phyloP scores from a whole-genome alignment of 768 basidiomycete genomes.

The Rhizopogon vulgaris region DNA sequence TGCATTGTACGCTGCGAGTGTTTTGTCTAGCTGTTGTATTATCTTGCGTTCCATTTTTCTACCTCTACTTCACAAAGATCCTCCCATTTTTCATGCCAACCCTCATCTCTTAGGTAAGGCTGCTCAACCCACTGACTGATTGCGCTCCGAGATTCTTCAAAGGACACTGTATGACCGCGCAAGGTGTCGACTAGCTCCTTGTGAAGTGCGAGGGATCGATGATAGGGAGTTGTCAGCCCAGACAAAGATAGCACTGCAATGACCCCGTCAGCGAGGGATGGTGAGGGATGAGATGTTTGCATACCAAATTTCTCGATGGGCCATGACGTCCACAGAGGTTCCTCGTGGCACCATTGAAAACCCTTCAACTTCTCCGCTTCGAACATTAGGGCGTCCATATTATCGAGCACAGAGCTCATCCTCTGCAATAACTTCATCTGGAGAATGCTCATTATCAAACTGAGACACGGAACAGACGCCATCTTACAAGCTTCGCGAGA shows the following conservation, averaged over 20 bases:
- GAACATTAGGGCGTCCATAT: conserved; percentile 52
- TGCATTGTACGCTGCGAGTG: conserved; percentile 7
- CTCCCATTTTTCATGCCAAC: conserved; percentile 74
- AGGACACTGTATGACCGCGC: conserved; percentile 60
- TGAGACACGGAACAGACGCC: neutral
- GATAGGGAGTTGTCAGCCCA: conserved; percentile 55
- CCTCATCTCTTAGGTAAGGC: conserved; percentile 55
- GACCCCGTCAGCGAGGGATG: neutral
- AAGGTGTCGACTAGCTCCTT: conserved; percentile 49
- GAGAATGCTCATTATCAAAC: neutral
- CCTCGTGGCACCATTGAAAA: conserved; percentile 60
- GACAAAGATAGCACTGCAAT: conserved; percentile 50
- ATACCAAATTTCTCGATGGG: conserved; percentile 72
- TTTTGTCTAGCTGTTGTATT: conserved; percentile 12
- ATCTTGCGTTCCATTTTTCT: conserved; percentile 54
- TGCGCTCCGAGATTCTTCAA: conserved; percentile 59
- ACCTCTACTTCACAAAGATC: conserved; percentile 74
- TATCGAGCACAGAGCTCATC: conserved; percentile 59
- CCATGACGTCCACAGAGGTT: conserved; percentile 82
- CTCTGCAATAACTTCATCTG: conserved; percentile 69
- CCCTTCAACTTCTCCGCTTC: conserved; percentile 73
- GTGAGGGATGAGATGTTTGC: neutral
- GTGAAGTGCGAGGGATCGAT: conserved; percentile 57
- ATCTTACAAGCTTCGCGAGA: conserved; percentile 58
- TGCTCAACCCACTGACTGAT: conserved; percentile 68